A percentile compares a stretch with the other conserved stretches of the same genome.
phyloP scores from a whole-genome alignment of 441 rosid species.

The Adansonia madagascariensis region DNA sequence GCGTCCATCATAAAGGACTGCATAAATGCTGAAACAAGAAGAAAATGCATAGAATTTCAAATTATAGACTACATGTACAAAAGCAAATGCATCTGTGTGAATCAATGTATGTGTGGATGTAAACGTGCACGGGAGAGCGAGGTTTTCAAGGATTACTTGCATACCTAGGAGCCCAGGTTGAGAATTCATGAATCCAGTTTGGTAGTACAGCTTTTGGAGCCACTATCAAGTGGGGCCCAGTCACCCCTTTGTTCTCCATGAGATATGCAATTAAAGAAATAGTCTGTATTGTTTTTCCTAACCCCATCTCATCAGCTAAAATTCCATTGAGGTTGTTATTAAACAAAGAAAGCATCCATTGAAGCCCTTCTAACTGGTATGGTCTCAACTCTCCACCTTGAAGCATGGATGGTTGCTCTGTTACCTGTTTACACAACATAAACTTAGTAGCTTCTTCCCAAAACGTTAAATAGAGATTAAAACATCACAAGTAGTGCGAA shows the following conservation, averaged over 20 bases:
- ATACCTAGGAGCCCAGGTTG: slow-evolving; percentile 93
- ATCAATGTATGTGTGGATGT: slow-evolving; percentile 1
- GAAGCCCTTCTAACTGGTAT: slow-evolving; percentile 98
- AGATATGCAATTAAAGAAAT: slow-evolving; percentile 92
- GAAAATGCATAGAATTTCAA: slow-evolving; percentile 34
- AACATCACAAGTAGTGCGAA: not conserved
- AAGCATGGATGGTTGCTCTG: slow-evolving; percentile 93
- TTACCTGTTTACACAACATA: slow-evolving; percentile 60
- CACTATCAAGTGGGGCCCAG: slow-evolving; percentile 94
- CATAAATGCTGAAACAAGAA: slow-evolving; percentile 70
- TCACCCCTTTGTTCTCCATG: slow-evolving; percentile 81
- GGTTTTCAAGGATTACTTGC: not conserved
- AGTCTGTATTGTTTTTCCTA: slow-evolving; percentile 99
- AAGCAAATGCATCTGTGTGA: not conserved
- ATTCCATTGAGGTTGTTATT: slow-evolving; percentile 98
- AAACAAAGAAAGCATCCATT: slow-evolving; percentile 98
- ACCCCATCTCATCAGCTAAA: slow-evolving; percentile 99
- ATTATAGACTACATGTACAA: slow-evolving; percentile 16
- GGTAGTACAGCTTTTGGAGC: slow-evolving; percentile 88
- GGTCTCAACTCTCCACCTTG: slow-evolving; percentile 93
- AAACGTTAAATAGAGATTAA: slow-evolving; percentile 13
- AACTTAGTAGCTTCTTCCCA: slow-evolving; percentile 32
- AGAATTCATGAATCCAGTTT: slow-evolving; percentile 94
- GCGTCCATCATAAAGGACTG: slow-evolving; percentile 98
- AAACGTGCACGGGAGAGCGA: not conserved